These are phyloP conservation scores for Fusarium sp. DNA, from an alignment of 2,329 filamentous ascomycete genomes.

Conservation along the genomic window DNA sequence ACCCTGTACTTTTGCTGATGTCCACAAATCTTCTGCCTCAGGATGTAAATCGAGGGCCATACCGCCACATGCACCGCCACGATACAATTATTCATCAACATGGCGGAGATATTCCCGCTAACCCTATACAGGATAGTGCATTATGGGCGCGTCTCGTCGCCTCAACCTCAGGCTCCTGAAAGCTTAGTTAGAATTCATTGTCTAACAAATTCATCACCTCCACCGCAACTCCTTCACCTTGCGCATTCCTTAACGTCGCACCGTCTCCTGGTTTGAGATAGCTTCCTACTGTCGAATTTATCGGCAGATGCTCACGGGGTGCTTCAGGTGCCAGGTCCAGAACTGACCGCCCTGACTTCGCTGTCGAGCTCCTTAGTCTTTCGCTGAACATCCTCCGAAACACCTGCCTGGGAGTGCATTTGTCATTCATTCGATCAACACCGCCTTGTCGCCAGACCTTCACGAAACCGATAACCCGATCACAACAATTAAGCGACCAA, in stretches of 20 bases:
- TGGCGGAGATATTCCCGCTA: constrained; percentile 18
- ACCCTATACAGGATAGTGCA: constrained; percentile 2
- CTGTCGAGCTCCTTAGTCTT: constrained; percentile 39
- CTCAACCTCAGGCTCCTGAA: constrained; percentile 43
- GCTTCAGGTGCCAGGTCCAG: constrained; percentile 51
- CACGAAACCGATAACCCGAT: constrained; percentile 1
- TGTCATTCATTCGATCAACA: constrained; percentile 17
- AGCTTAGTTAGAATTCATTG: constrained; percentile 41
- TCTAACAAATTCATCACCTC: constrained; percentile 48
- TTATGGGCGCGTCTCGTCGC: constrained; percentile 43
- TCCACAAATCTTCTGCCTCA: too few species aligned
- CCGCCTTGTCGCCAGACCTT: constrained; percentile 12
- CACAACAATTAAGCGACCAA: constrained; percentile 2
- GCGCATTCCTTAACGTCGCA: constrained; percentile 36
- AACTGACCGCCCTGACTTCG: constrained; percentile 50
- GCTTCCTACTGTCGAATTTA: constrained; percentile 40
- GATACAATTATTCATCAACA: constrained; percentile 26
- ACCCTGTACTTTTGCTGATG: too few species aligned
- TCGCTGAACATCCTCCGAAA: constrained; percentile 36
- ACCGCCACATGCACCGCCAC: neutral
- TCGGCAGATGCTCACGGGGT: constrained; percentile 52
- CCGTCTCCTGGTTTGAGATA: constrained; percentile 31
- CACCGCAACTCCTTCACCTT: constrained; percentile 32
- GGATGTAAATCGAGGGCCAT: too few species aligned
- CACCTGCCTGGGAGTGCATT: constrained; percentile 17